A percentile compares a stretch with the other conserved stretches of the same genome.
Evolutionary conservation across 441 rosid genomes (phyloP).

Genomic region (Bruguiera hainesii): DNA sequence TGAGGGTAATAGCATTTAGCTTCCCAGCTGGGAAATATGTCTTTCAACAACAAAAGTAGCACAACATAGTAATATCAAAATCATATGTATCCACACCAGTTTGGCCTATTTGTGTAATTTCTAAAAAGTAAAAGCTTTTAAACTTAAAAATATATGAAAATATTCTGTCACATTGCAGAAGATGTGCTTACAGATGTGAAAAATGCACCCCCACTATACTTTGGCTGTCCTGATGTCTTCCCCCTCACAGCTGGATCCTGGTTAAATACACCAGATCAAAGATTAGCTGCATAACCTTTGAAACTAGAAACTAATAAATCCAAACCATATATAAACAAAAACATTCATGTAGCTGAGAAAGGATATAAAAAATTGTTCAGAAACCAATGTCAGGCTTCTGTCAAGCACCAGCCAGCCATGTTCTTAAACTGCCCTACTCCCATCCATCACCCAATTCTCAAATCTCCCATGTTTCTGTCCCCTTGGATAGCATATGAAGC

Average conservation of each 20-base stretch:
- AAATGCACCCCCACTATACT: conserved; percentile 49
- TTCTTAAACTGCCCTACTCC: no score
- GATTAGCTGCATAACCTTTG: neutral
- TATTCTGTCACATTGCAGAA: neutral
- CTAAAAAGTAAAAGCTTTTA: no score
- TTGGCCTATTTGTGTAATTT: no score
- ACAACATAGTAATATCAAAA: no score
- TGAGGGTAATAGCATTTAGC: neutral
- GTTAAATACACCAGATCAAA: neutral
- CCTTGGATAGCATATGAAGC: no score
- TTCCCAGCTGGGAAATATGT: no score
- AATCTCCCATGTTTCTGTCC: no score
- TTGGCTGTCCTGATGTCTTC: conserved; percentile 42
- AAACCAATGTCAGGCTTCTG: neutral
- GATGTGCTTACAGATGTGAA: conserved; percentile 41
- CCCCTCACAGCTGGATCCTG: conserved; percentile 56
- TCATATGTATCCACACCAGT: no score
- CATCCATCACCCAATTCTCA: no score
- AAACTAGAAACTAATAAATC: neutral
- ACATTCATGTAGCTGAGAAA: neutral
- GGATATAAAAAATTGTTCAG: neutral
- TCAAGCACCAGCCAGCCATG: neutral
- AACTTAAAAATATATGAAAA: neutral
- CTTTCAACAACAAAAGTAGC: no score
- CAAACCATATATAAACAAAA: neutral